These are phyloP conservation scores for Limonomyces culmigenus DNA, from an alignment of 1,284 basidiomycete genomes.

Conservation along the genomic window DNA sequence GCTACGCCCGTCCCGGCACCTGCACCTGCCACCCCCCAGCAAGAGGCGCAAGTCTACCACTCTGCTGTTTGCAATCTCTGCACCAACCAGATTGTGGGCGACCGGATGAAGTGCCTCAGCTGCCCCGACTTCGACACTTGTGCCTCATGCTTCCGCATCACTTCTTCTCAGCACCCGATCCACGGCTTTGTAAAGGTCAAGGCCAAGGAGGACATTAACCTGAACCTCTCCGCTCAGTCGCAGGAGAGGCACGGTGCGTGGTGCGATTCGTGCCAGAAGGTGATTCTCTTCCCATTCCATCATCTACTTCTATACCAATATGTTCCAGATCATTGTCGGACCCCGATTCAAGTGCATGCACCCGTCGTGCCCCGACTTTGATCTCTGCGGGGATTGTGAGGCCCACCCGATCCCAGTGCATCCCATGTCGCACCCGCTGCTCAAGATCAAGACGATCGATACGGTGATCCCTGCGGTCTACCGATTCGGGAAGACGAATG, in stretches of 20 bases:
- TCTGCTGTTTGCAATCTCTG: slow-evolving; percentile 59
- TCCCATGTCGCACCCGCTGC: slow-evolving; percentile 54
- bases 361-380: slow-evolving; percentile 65
- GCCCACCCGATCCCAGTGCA: slow-evolving; percentile 65
- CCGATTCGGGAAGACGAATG: slow-evolving; percentile 16
- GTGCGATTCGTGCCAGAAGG: slow-evolving; percentile 28
- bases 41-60: slow-evolving; percentile 24
- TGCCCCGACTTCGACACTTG: slow-evolving; percentile 75
- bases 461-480: slow-evolving; percentile 34
- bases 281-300: no score
- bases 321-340: slow-evolving; percentile 38
- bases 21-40: background rate
- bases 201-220: slow-evolving; percentile 27
- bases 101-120: slow-evolving; percentile 59
- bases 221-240: slow-evolving; percentile 5
- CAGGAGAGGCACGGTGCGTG: slow-evolving; percentile 10
- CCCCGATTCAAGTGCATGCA: slow-evolving; percentile 78
- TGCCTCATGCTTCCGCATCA: slow-evolving; percentile 55
- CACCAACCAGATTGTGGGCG: slow-evolving; percentile 48
- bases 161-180: slow-evolving; percentile 52
- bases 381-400: slow-evolving; percentile 73
- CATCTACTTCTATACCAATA: no score
- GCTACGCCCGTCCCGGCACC: no score
- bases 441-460: slow-evolving; percentile 54
- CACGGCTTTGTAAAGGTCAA: slow-evolving; percentile 63